Conservation (phyloP, 1,284 basidiomycete genomes). For the Phylloporus sp. region DNA sequence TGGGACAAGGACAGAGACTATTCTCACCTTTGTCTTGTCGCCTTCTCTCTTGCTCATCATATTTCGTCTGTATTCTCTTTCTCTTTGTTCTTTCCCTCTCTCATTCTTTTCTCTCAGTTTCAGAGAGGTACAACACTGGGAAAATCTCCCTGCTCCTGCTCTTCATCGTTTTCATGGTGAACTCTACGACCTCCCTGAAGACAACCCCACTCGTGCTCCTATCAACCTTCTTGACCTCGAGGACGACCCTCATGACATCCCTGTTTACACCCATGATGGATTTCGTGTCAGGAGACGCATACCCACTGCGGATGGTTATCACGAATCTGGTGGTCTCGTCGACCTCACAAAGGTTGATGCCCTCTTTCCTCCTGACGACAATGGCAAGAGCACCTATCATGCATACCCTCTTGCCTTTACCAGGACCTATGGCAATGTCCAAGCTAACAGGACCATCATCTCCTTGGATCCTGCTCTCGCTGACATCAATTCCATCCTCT, state of each 20-base stretch:
- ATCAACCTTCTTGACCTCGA: neutral
- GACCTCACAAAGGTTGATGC: conserved; percentile 7
- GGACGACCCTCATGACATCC: neutral
- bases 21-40: neutral
- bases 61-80: conserved; percentile 2
- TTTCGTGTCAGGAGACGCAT: conserved; percentile 1
- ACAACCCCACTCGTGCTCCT: neutral
- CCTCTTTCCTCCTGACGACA: neutral
- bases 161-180: neutral
- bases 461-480: neutral
- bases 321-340: neutral
- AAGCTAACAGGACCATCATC: neutral
- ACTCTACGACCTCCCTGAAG: neutral
- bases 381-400: neutral
- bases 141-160: neutral
- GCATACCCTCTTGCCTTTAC: conserved; percentile 16
- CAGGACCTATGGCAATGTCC: neutral
- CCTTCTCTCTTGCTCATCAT: conserved; percentile 10
- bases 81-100: neutral
- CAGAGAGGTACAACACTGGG: neutral
- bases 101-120: conserved; percentile 1
- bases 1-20: conserved; percentile 12
- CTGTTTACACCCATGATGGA: neutral
- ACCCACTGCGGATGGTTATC: neutral
- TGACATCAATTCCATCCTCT: neutral